Conservation (phyloP, 2,329 filamentous ascomycete genomes). For the Leptographium flavum region DNA sequence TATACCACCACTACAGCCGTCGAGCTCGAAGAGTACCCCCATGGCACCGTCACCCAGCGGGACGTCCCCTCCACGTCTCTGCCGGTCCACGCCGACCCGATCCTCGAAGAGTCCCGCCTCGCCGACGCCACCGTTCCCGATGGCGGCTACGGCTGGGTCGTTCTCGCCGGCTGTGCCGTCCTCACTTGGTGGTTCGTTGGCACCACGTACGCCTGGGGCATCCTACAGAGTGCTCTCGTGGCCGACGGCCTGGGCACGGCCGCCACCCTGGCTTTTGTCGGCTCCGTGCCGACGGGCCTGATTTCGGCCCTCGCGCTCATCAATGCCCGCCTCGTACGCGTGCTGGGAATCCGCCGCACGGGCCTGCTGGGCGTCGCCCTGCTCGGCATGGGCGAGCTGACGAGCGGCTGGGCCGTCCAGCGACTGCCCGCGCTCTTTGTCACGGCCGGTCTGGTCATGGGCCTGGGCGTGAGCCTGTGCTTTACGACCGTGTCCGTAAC, state of each 20-base stretch:
- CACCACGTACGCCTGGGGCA: slow-evolving; percentile 43
- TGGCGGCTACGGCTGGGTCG: slow-evolving; percentile 41
- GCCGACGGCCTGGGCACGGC: slow-evolving; percentile 30
- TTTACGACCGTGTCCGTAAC: slow-evolving; percentile 28
- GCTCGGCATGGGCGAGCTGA: slow-evolving; percentile 32
- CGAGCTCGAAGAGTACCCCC: background rate
- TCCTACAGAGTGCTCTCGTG: slow-evolving; percentile 43
- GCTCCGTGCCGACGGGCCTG: slow-evolving; percentile 34
- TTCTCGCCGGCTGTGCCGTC: slow-evolving; percentile 34
- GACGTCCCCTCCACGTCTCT: background rate
- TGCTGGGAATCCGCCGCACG: slow-evolving; percentile 31
- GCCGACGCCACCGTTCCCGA: slow-evolving; percentile 25
- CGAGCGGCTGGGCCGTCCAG: slow-evolving; percentile 29
- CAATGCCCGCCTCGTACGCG: slow-evolving; percentile 34
- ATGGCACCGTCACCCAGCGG: background rate
- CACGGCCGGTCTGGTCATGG: slow-evolving; percentile 22
- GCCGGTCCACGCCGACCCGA: slow-evolving; percentile 1
- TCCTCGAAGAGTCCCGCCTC: slow-evolving; percentile 6
- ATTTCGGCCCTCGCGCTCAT: slow-evolving; percentile 36
- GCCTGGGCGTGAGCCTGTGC: slow-evolving; percentile 17
- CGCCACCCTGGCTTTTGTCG: slow-evolving; percentile 43
- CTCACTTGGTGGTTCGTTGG: slow-evolving; percentile 43
- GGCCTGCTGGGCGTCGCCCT: slow-evolving; percentile 33
- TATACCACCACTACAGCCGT: background rate
- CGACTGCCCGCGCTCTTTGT: slow-evolving; percentile 33